Evolutionary conservation across 345 rosid genomes (phyloP).

Genomic region (Syzygium grande): DNA sequence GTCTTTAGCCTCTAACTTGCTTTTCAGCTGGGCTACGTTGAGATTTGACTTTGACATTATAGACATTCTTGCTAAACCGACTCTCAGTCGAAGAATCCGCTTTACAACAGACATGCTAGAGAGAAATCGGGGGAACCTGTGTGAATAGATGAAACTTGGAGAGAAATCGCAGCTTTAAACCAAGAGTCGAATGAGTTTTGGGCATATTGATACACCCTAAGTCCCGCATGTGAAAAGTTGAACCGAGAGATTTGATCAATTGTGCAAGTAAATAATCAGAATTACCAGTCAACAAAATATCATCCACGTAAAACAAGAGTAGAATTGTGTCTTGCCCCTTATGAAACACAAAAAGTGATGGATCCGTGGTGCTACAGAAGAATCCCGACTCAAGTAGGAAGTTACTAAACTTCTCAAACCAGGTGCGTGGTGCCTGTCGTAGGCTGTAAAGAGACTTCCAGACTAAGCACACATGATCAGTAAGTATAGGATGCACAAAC

Average conservation of each 20-base stretch:
- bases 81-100: too few species aligned
- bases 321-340: background rate
- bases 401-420: background rate
- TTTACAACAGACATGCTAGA: too few species aligned
- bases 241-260: background rate
- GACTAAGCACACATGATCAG: background rate
- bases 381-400: background rate
- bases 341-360: background rate
- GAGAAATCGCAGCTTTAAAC: too few species aligned
- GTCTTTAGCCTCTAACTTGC: too few species aligned
- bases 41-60: too few species aligned
- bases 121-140: too few species aligned
- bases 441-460: background rate
- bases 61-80: too few species aligned
- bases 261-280: background rate
- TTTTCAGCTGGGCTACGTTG: too few species aligned
- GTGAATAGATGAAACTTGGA: too few species aligned
- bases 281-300: background rate
- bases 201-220: background rate
- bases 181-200: too few species aligned
- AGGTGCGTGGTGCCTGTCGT: background rate
- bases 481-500: background rate
- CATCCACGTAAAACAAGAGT: background rate
- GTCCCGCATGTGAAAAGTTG: background rate
- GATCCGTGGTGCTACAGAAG: background rate